Conservation (phyloP, 2,329 filamentous ascomycete genomes). For the Aspergillus pseudoglaucus region DNA sequence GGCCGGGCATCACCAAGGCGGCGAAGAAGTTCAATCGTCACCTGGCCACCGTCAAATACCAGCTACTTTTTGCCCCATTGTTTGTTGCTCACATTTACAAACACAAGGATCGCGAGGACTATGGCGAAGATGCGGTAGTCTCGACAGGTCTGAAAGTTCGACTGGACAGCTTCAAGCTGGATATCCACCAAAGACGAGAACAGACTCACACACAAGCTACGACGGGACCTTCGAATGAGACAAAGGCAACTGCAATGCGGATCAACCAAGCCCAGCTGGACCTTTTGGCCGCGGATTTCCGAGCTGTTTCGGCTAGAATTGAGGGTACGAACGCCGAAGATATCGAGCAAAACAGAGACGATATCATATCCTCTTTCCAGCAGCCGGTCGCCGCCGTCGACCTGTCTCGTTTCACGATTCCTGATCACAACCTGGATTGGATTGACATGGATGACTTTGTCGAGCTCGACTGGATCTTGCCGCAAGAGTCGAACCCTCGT, state of each 20-base stretch:
- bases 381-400: constrained; percentile 48
- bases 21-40: constrained; percentile 98
- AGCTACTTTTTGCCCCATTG: constrained; percentile 79
- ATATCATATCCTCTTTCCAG: constrained; percentile 51
- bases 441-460: constrained; percentile 99
- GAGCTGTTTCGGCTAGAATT: constrained; percentile 87
- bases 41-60: constrained; percentile 98
- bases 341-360: constrained; percentile 55
- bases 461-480: constrained; percentile 92
- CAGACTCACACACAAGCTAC: constrained; percentile 79
- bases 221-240: constrained; percentile 62
- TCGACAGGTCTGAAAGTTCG: constrained; percentile 95
- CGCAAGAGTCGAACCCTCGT: constrained; percentile 80
- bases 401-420: constrained; percentile 86
- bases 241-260: constrained; percentile 84
- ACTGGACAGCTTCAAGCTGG: constrained; percentile 94
- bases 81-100: constrained; percentile 98
- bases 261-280: constrained; percentile 94
- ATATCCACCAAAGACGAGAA: constrained; percentile 88
- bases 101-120: constrained; percentile 90
- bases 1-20: constrained; percentile 88
- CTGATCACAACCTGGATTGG: constrained; percentile 92
- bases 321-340: constrained; percentile 72
- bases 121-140: constrained; percentile 68
- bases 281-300: constrained; percentile 81